These are phyloP conservation scores for Wickerhamiella australiensis DNA, from an alignment of 805 yeast genomes.

Conservation along the genomic window DNA sequence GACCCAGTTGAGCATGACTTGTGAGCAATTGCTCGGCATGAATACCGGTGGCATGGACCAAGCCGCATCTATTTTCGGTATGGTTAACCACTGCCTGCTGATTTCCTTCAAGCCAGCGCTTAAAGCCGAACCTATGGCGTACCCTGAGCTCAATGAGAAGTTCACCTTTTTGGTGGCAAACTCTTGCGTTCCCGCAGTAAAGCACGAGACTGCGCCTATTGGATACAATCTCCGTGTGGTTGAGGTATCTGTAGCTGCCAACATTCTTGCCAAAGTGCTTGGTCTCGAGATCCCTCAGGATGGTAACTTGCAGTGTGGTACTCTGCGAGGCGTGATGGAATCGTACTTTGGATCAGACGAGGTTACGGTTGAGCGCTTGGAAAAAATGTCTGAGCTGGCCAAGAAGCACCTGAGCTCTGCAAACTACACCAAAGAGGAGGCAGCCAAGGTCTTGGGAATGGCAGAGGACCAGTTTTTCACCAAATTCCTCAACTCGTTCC, in stretches of 20 bases:
- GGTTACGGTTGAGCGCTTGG: constrained; percentile 33
- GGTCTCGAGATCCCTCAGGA: constrained; percentile 33
- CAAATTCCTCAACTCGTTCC: constrained; percentile 39
- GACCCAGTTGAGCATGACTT: constrained; percentile 47
- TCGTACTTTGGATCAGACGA: constrained; percentile 29
- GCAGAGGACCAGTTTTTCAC: constrained; percentile 34
- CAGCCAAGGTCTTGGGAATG: constrained; percentile 34
- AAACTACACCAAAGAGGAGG: constrained; percentile 43
- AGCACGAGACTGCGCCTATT: constrained; percentile 56
- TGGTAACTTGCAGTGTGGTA: constrained; percentile 45
- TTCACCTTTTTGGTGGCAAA: constrained; percentile 51
- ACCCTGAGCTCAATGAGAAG: constrained; percentile 37
- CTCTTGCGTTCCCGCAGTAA: constrained; percentile 49
- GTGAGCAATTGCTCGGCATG: constrained; percentile 62
- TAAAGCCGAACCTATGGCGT: constrained; percentile 40
- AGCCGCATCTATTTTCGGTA: constrained; percentile 58
- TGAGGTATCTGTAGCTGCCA: constrained; percentile 58
- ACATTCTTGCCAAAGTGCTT: constrained; percentile 40
- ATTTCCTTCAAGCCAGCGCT: constrained; percentile 51
- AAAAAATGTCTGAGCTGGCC: constrained; percentile 33
- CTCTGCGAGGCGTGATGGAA: constrained; percentile 53
- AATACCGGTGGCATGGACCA: constrained; percentile 77
- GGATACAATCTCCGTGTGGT: constrained; percentile 62
- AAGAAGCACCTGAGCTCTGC: constrained; percentile 33
- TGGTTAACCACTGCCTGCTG: constrained; percentile 42